Conservation (phyloP, 202 grass and related monocot species). For the Cymbopogon flexuosus region DNA sequence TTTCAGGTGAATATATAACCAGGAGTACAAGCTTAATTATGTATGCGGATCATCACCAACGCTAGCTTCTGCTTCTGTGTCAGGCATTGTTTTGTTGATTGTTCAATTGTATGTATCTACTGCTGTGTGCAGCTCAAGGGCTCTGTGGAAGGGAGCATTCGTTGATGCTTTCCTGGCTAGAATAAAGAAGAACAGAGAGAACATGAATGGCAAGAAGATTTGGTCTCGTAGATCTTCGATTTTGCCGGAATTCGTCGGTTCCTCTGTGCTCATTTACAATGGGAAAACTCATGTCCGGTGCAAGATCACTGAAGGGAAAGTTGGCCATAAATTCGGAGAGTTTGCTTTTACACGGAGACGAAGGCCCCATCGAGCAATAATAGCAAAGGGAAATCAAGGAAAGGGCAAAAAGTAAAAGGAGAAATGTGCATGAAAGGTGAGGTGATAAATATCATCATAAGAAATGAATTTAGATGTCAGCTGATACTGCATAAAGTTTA, state of each 20-base stretch:
- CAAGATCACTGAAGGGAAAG: neutral
- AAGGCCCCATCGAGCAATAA: neutral
- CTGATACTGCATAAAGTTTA: neutral
- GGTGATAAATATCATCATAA: neutral
- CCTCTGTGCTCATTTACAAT: neutral
- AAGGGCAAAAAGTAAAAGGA: neutral
- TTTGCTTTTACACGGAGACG: no score
- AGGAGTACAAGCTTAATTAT: neutral
- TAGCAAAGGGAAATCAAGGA: neutral
- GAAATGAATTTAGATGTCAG: neutral
- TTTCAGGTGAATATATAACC: neutral
- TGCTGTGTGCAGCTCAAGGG: neutral
- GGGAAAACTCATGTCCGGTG: neutral
- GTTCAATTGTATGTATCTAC: neutral
- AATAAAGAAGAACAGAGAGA: neutral
- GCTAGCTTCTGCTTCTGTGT: neutral
- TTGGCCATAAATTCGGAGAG: neutral
- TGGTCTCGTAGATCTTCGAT: neutral
- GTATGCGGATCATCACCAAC: neutral
- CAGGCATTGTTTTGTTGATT: neutral
- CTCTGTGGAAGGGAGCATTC: neutral
- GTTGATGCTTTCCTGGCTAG: neutral
- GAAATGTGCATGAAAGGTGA: neutral
- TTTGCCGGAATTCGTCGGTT: neutral
- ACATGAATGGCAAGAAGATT: neutral